Conservation (phyloP, 352 stramenopile species). For the Phytophthora meadii region DNA sequence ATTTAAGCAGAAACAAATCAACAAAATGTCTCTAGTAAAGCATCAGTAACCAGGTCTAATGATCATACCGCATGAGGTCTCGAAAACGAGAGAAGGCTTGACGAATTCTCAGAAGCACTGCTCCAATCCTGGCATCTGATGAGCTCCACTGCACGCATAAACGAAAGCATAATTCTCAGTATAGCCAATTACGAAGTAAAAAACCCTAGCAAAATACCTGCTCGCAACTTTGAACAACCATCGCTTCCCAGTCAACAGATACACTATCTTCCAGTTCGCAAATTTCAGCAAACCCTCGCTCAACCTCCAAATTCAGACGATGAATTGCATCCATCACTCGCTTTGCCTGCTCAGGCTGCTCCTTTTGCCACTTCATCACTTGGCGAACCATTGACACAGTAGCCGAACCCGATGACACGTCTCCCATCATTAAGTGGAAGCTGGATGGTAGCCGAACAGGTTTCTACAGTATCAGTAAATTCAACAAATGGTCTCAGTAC, state of each 20-base stretch:
- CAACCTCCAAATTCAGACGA: conserved; percentile 45
- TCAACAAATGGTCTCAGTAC: neutral
- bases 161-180: neutral
- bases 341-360: conserved; percentile 38
- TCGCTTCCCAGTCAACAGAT: conserved; percentile 27
- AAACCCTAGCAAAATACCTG: conserved; percentile 27
- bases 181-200: neutral
- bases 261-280: conserved; percentile 30
- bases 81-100: conserved; percentile 84
- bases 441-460: conserved; percentile 66
- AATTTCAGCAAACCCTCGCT: conserved; percentile 34
- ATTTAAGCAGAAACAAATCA: conserved; percentile 1
- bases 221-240: conserved; percentile 23
- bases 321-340: conserved; percentile 47
- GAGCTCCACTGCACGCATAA: conserved; percentile 51
- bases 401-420: conserved; percentile 94
- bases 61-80: conserved; percentile 72
- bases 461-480: conserved; percentile 39
- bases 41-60: neutral
- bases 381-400: conserved; percentile 87
- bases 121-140: conserved; percentile 42
- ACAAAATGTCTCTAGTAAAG: neutral
- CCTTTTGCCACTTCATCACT: conserved; percentile 62
- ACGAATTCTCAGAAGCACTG: conserved; percentile 61
- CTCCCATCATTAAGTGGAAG: conserved; percentile 94